Percentiles rank a stretch among this genome's conserved stretches.
phyloP scores from a whole-genome alignment of 1,284 basidiomycete species.

The Cerrena zonata region DNA sequence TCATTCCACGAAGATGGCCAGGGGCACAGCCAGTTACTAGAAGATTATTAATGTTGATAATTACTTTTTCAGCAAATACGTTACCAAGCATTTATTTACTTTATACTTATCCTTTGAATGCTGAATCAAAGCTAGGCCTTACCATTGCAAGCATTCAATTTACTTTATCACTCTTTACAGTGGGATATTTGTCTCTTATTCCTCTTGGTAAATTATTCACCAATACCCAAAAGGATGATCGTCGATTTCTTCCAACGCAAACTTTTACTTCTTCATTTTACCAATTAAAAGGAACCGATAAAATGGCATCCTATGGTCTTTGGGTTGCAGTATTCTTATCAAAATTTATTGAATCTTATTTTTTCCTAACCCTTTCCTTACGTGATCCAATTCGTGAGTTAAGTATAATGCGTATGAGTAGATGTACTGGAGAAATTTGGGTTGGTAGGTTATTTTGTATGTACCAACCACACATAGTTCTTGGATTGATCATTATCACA shows the following conservation, averaged over 20 bases:
- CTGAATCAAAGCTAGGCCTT: conserved; percentile 57
- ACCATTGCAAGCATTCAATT: conserved; percentile 88
- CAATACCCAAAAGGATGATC: conserved; percentile 88
- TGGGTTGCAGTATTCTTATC: conserved; percentile 88
- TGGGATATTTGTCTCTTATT: conserved; percentile 74
- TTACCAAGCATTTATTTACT: conserved; percentile 91
- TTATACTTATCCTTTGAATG: conserved; percentile 57
- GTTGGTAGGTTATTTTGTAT: conserved; percentile 73
- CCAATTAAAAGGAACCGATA: conserved; percentile 56
- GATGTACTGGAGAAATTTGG: conserved; percentile 78
- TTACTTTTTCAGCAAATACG: conserved; percentile 80
- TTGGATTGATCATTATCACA: conserved; percentile 96
- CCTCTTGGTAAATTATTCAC: conserved; percentile 94
- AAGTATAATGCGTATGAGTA: conserved; percentile 84
- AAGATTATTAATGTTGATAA: conserved; percentile 78
- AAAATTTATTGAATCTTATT: conserved; percentile 92
- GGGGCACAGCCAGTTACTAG: conserved; percentile 91
- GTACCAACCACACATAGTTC: conserved; percentile 86
- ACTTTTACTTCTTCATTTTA: conserved; percentile 96
- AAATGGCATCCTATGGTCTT: conserved; percentile 72
- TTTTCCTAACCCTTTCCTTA: conserved; percentile 91
- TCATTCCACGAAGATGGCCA: conserved; percentile 97
- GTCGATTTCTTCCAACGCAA: conserved; percentile 94
- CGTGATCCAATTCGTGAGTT: conserved; percentile 87
- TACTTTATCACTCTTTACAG: conserved; percentile 77